Evolutionary conservation across 352 stramenopile species (phyloP), one percentile per base, ranked within the genome.

Genomic region (Globisporangium barbulae): DNA sequence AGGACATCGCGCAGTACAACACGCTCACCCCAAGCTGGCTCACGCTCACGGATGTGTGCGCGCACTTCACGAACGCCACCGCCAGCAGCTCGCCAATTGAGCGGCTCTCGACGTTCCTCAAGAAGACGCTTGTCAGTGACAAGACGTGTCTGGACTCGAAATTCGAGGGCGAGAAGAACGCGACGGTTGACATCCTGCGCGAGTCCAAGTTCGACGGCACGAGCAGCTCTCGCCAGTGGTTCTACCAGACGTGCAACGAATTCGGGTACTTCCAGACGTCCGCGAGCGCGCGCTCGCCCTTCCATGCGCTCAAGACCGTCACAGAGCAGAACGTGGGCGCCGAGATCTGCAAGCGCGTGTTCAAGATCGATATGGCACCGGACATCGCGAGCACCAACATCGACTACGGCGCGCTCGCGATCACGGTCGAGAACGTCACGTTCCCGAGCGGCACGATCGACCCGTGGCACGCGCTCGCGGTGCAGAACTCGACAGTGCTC

Each of bases 221-320:
- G 55, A 88, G 72, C 55, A 88, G 76, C 59, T 76, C 79, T 35
- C 81, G 85, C 13, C 85, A 93, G 68, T 97, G 89, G 89, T 79
- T 89, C 9, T 97, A 91, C 63, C 85, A 95, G 67, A 95, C 87
- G 21, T 97, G 89, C 73, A 96, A 94, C 65, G 87, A 97, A 61
- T 94, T 97, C 53, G 88, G 88, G 5, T 97, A 93, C 70, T 94
- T 92, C 64, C 86, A 95, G 64, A 92, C 83, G 22, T 82, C 84
- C 12, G 83, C 73, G 19, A 90, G 77, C 52, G 41, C 57, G 3
- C 68, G 63, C 25, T 88, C 85, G 52, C 87, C 83, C 9, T 93
- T 92, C 65, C 72, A 85, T 41, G 70, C 75, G 59, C 68, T 97
- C 25, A 83, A 70, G 59, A 80, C 76, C 2, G 73, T 90, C n/a